These are phyloP conservation scores for Achlya hypogyna DNA, from an alignment of 352 stramenopile genomes.

Conservation along the genomic window DNA sequence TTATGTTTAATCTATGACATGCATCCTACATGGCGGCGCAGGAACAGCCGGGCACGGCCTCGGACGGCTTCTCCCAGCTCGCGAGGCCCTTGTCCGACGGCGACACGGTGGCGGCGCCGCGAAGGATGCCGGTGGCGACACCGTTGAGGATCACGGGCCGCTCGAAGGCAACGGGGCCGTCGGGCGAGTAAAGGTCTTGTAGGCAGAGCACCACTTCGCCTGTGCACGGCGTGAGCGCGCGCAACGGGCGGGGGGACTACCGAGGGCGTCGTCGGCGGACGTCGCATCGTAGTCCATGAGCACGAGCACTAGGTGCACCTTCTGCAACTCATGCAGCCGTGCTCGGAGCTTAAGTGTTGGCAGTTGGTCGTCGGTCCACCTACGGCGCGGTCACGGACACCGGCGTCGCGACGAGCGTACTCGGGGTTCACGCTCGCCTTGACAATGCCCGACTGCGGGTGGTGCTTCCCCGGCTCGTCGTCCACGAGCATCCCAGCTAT, in stretches of 20 bases:
- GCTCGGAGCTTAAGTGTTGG: conserved; percentile 48
- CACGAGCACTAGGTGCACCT: conserved; percentile 59
- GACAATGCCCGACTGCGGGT: conserved; percentile 49
- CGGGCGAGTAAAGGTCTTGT: conserved; percentile 34
- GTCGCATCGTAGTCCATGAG: conserved; percentile 79
- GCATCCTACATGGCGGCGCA: conserved; percentile 12
- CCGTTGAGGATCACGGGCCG: conserved; percentile 37
- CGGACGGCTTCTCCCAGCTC: conserved; percentile 10
- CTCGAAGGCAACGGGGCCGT: conserved; percentile 38
- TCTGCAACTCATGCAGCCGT: conserved; percentile 32
- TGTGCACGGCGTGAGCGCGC: neutral
- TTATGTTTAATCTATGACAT: neutral
- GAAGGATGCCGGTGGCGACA: conserved; percentile 40
- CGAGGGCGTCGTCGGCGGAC: conserved; percentile 60
- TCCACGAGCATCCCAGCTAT: conserved; percentile 6
- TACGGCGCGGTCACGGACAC: conserved; percentile 19
- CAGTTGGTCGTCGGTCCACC: conserved; percentile 54
- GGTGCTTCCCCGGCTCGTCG: conserved; percentile 24
- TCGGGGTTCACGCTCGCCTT: conserved; percentile 49
- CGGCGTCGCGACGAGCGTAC: conserved; percentile 25
- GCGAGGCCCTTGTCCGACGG: conserved; percentile 37
- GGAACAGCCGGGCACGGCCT: conserved; percentile 9
- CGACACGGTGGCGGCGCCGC: conserved; percentile 46
- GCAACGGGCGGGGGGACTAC: conserved; percentile 23
- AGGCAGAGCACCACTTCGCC: conserved; percentile 51